phyloP scores from a whole-genome alignment of 2,329 filamentous ascomycete genomes.

The Ceratocystis lukuohia region DNA sequence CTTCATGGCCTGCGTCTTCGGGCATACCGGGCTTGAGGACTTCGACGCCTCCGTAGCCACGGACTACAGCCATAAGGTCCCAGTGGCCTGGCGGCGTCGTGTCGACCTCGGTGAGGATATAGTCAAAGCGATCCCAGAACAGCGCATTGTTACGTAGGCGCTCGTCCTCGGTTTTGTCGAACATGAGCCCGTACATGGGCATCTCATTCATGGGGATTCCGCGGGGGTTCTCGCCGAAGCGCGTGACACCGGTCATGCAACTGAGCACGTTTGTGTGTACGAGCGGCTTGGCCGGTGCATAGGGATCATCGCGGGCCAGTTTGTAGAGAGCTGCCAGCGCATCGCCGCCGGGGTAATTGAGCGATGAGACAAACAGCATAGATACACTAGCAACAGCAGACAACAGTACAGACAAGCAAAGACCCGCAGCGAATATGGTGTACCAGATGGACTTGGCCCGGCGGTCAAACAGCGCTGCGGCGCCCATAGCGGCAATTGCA shows the following conservation, averaged over 20 bases:
- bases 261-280: conserved; percentile 50
- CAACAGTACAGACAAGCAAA: conserved; percentile 46
- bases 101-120: conserved; percentile 44
- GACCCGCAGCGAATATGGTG: conserved; percentile 36
- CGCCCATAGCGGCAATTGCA: conserved; percentile 59
- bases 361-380: conserved; percentile 65
- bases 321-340: conserved; percentile 48
- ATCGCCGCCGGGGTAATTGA: conserved; percentile 87
- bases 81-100: conserved; percentile 37
- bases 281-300: conserved; percentile 26
- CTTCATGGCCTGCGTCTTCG: conserved; percentile 20
- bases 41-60: conserved; percentile 47
- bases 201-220: conserved; percentile 25
- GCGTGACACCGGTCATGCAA: conserved; percentile 59
- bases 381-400: conserved; percentile 48
- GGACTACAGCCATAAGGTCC: conserved; percentile 43
- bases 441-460: conserved; percentile 48
- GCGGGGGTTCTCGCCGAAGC: conserved; percentile 42
- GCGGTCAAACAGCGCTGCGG: conserved; percentile 55
- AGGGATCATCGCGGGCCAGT: conserved; percentile 25
- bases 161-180: conserved; percentile 51
- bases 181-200: conserved; percentile 26
- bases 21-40: conserved; percentile 37
- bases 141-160: conserved; percentile 31
- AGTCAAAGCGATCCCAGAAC: conserved; percentile 55